Percentiles rank a stretch among this genome's conserved stretches.
phyloP scores from a whole-genome alignment of 1,139 yeast species.

The Suhomyces wounanorum region DNA sequence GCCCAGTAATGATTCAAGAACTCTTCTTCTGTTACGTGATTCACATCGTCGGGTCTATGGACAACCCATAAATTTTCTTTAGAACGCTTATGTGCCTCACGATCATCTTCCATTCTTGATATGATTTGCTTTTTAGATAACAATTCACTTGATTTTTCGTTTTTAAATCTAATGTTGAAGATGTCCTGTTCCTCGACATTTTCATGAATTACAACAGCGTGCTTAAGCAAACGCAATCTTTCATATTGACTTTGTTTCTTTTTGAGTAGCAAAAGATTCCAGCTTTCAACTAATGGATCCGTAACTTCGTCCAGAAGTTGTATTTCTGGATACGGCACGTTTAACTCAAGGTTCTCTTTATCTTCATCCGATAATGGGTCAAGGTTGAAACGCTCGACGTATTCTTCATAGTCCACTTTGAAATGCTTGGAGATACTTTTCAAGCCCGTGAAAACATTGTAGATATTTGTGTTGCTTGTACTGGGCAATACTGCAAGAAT shows the following conservation, averaged over 20 bases:
- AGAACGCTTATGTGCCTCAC: constrained; percentile 78
- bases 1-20: constrained; percentile 62
- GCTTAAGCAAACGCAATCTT: constrained; percentile 37
- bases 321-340: constrained; percentile 38
- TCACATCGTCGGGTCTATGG: constrained; percentile 44
- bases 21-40: constrained; percentile 51
- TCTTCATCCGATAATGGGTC: constrained; percentile 40
- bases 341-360: constrained; percentile 31
- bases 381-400: constrained; percentile 29
- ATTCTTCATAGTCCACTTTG: constrained; percentile 32
- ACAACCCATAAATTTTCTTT: constrained; percentile 79
- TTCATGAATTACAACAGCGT: constrained; percentile 24
- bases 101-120: constrained; percentile 82
- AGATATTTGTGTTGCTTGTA: constrained; percentile 50
- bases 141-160: constrained; percentile 24
- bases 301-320: constrained; percentile 24
- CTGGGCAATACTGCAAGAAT: constrained; percentile 55
- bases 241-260: constrained; percentile 56
- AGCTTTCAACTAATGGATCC: constrained; percentile 42
- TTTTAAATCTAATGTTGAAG: constrained; percentile 33
- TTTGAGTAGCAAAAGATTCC: constrained; percentile 51
- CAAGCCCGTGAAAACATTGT: constrained; percentile 43
- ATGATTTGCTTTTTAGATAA: constrained; percentile 58
- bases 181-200: constrained; percentile 31
- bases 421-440: constrained; percentile 40